Evolutionary conservation across 1,139 yeast species (phyloP).

Genomic region (Debaryomyces coudertii): DNA sequence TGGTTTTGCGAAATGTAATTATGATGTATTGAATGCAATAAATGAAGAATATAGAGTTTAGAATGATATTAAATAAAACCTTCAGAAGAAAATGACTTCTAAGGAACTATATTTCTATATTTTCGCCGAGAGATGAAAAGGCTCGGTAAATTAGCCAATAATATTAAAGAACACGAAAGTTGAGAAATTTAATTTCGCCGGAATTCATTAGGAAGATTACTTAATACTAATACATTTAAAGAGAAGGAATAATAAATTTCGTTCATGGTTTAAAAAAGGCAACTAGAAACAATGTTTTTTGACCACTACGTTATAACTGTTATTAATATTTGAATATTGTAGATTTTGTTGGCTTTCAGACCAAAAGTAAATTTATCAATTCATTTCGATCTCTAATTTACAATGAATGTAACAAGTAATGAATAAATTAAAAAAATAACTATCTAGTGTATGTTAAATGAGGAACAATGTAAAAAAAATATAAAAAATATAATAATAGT

Average conservation of each 20-base stretch:
- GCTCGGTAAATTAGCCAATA: slow-evolving; percentile 7
- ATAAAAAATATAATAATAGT: slow-evolving; percentile 9
- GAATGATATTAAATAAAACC: not conserved
- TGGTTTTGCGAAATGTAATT: not conserved
- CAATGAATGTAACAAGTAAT: slow-evolving; percentile 6
- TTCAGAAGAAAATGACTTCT: not conserved
- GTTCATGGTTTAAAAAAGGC: too few species aligned
- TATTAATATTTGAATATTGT: too few species aligned
- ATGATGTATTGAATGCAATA: not conserved
- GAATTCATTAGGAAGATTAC: not conserved
- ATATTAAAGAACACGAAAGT: not conserved
- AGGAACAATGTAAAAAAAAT: slow-evolving; percentile 10
- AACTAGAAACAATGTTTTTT: too few species aligned
- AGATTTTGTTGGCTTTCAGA: too few species aligned
- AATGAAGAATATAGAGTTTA: not conserved
- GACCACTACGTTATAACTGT: too few species aligned
- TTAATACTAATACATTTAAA: not conserved
- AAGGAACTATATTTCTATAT: not conserved
- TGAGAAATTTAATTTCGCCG: slow-evolving; percentile 6
- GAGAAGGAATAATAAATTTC: not conserved
- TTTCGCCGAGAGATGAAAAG: slow-evolving; percentile 6
- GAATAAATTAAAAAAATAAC: slow-evolving; percentile 13
- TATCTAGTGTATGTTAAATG: slow-evolving; percentile 13
- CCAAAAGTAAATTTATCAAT: not conserved
- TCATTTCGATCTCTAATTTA: not conserved